Percentiles rank a stretch among this genome's conserved stretches.
phyloP scores from a whole-genome alignment of 192 early-diverging fungal species.

The Coemansia sp. region DNA sequence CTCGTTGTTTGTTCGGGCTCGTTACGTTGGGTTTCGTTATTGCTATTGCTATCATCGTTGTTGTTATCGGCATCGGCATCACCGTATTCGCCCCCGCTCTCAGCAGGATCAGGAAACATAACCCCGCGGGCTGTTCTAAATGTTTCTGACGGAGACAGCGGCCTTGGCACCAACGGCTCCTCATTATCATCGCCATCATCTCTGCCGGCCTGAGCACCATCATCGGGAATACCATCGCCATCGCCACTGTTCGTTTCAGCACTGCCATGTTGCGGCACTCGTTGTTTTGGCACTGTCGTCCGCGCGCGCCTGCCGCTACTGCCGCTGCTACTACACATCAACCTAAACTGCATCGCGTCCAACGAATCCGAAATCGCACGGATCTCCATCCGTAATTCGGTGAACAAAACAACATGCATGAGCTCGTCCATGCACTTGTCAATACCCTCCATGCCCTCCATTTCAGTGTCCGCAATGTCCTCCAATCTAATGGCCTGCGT shows the following conservation, averaged over 20 bases:
- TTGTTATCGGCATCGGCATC: background rate
- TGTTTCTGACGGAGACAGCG: constrained; percentile 23
- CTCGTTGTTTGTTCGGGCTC: background rate
- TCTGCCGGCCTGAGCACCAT: background rate
- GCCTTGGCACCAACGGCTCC: constrained; percentile 2
- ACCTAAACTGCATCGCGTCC: constrained; percentile 23
- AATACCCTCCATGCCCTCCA: constrained; percentile 20
- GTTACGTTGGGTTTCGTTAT: background rate
- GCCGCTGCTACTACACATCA: constrained; percentile 11
- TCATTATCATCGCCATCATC: background rate
- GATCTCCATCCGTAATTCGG: constrained; percentile 42
- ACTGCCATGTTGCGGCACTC: background rate
- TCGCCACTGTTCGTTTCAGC: constrained; percentile 4
- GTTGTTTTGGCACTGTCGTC: background rate
- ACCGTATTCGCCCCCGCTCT: background rate
- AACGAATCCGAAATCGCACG: constrained; percentile 28
- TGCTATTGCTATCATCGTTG: background rate
- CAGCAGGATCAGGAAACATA: constrained; percentile 4
- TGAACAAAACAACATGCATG: constrained; percentile 37
- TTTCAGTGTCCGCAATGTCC: constrained; percentile 36
- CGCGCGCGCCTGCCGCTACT: constrained; percentile 13
- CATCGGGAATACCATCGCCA: constrained; percentile 7
- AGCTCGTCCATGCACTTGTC: constrained; percentile 40
- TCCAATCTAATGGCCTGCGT: constrained; percentile 40
- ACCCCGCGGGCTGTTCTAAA: constrained; percentile 38